phyloP scores from a whole-genome alignment of 768 basidiomycete genomes.

The Mycena latifolia region DNA sequence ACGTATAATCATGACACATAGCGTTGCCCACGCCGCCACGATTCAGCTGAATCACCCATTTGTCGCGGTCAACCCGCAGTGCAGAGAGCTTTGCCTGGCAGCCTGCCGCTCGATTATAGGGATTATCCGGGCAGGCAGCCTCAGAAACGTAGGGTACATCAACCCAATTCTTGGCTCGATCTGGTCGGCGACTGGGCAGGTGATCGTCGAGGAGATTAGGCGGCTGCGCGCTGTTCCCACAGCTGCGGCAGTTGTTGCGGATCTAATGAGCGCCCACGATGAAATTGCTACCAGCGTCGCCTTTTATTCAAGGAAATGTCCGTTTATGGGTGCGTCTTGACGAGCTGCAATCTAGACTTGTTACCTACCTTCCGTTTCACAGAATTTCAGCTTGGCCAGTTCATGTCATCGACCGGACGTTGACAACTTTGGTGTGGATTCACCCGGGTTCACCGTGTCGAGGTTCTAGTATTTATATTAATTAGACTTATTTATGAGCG shows the following conservation, averaged over 20 bases:
- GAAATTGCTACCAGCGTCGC: slow-evolving; percentile 13
- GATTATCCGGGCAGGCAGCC: background rate
- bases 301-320: slow-evolving; percentile 1
- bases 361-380: background rate
- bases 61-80: background rate
- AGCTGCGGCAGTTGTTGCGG: slow-evolving; percentile 11
- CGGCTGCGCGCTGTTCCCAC: slow-evolving; percentile 5
- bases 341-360: background rate
- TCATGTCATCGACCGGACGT: background rate
- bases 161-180: background rate
- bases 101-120: slow-evolving; percentile 8
- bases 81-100: background rate
- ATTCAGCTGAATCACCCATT: background rate
- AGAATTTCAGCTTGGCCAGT: slow-evolving; percentile 22
- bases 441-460: background rate
- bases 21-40: background rate
- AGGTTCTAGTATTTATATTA: background rate
- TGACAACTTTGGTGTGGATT: too few relatives aligned
- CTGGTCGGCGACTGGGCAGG: slow-evolving; percentile 9
- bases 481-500: slow-evolving; percentile 11
- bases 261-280: slow-evolving; percentile 14
- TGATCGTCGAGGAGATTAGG: slow-evolving; percentile 16
- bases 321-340: slow-evolving; percentile 20
- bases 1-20: background rate
- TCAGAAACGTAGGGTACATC: background rate